Percentiles rank a stretch among this genome's conserved stretches.
phyloP scores from a whole-genome alignment of 1,284 basidiomycete species.

The Puccinia triticina region DNA sequence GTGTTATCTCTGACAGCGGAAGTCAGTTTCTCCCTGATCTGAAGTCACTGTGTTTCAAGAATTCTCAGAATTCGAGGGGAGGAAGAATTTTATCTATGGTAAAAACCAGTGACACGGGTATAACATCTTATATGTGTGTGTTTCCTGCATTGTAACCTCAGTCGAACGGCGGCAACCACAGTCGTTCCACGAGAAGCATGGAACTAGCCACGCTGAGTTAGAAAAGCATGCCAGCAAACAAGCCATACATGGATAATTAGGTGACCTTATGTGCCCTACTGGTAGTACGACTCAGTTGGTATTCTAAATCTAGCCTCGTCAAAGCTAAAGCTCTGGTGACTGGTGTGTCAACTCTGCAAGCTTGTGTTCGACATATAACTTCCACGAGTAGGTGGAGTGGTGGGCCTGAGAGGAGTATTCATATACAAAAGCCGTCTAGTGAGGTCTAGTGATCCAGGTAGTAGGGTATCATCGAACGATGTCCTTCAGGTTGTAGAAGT shows the following conservation, averaged over 20 bases:
- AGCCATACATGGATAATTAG: background rate
- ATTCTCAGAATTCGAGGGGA: slow-evolving; percentile 11
- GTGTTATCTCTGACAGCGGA: slow-evolving; percentile 1
- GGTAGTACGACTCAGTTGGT: no score
- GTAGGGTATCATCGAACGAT: background rate
- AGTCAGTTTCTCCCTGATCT: background rate
- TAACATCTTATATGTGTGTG: no score
- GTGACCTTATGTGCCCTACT: background rate
- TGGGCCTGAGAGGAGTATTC: background rate
- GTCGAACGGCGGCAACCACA: background rate
- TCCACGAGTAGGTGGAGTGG: no score
- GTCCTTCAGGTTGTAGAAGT: slow-evolving; percentile 13
- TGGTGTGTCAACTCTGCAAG: slow-evolving; percentile 8
- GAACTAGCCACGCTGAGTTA: background rate
- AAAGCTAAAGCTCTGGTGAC: background rate
- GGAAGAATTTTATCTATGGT: background rate
- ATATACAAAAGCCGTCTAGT: background rate
- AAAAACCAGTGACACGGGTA: background rate
- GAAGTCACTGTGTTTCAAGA: slow-evolving; percentile 11
- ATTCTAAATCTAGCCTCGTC: no score
- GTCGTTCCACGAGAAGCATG: background rate
- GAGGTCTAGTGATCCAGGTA: no score
- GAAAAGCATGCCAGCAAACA: background rate
- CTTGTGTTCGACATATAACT: background rate
- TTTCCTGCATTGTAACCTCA: background rate